These are phyloP conservation scores for Sordaria brevicollis DNA, from an alignment of 495 filamentous ascomycete genomes.

Conservation along the genomic window DNA sequence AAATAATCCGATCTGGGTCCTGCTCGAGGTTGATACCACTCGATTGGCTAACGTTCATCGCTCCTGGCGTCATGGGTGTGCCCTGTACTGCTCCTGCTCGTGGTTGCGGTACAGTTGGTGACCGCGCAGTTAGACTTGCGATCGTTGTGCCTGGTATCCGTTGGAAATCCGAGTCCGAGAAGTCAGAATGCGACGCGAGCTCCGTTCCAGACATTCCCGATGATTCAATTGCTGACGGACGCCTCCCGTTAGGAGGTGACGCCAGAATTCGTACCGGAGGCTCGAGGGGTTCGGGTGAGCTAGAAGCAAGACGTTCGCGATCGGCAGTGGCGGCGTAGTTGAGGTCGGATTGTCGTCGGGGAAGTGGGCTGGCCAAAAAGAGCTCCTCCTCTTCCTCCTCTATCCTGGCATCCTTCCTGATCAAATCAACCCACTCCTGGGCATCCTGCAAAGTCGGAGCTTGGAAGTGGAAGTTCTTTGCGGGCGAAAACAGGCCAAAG, in stretches of 20 bases:
- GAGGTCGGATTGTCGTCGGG: slow-evolving; percentile 27
- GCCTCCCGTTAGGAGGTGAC: slow-evolving; percentile 26
- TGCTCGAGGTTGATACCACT: slow-evolving; percentile 42
- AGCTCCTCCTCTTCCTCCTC: slow-evolving; percentile 80
- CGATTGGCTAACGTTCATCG: slow-evolving; percentile 46
- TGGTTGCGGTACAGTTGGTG: slow-evolving; percentile 12
- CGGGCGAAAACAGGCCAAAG: slow-evolving; percentile 88
- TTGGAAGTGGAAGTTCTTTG: slow-evolving; percentile 84
- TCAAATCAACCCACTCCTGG: slow-evolving; percentile 76
- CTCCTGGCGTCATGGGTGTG: slow-evolving; percentile 15
- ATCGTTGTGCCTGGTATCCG: slow-evolving; percentile 32
- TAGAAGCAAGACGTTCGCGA: slow-evolving; percentile 38
- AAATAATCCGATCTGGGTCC: slow-evolving; percentile 67
- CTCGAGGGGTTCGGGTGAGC: slow-evolving; percentile 50
- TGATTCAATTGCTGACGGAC: slow-evolving; percentile 56
- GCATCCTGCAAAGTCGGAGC: slow-evolving; percentile 63
- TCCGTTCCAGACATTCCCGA: slow-evolving; percentile 68
- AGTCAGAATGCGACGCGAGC: slow-evolving; percentile 77
- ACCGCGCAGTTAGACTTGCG: slow-evolving; percentile 31
- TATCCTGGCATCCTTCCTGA: slow-evolving; percentile 67
- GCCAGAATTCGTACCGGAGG: slow-evolving; percentile 22
- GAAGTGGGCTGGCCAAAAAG: slow-evolving; percentile 52
- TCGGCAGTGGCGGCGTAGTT: not conserved
- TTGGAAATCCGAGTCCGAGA: slow-evolving; percentile 60
- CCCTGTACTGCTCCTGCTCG: not conserved